phyloP scores from a whole-genome alignment of 2,329 filamentous ascomycete species.

The Calonectria pteridis region DNA sequence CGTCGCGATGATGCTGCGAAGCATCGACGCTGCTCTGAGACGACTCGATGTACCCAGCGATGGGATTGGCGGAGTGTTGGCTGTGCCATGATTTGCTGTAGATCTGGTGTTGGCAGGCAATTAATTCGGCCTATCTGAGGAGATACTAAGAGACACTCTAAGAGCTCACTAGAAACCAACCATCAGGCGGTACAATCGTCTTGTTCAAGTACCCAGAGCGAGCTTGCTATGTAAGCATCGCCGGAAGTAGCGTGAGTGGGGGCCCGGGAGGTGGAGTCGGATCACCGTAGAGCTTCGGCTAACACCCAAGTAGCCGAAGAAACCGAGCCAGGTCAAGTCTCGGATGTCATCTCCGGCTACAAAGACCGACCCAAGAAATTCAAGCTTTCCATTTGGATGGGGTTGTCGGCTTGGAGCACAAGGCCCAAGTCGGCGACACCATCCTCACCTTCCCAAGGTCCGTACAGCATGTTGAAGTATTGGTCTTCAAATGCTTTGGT shows the following conservation, averaged over 20 bases:
- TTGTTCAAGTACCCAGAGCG: not conserved
- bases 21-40: constrained; percentile 26
- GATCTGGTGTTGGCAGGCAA: not conserved
- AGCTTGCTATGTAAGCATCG: not conserved
- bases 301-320: constrained; percentile 31
- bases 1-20: constrained; percentile 25
- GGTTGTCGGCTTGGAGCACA: constrained; percentile 49
- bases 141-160: not conserved
- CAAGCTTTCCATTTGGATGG: constrained; percentile 46
- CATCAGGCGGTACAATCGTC: not conserved
- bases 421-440: constrained; percentile 49
- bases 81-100: not conserved
- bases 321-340: not conserved
- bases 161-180: not conserved
- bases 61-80: constrained; percentile 14
- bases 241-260: not conserved
- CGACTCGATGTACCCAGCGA: constrained; percentile 19
- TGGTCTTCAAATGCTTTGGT: constrained; percentile 50
- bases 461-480: constrained; percentile 51
- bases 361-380: constrained; percentile 47
- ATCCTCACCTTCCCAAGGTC: constrained; percentile 53
- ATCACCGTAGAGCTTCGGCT: constrained; percentile 15
- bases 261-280: constrained; percentile 13
- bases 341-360: constrained; percentile 23
- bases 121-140: not conserved